A percentile compares a stretch with the other conserved stretches of the same genome.
phyloP scores from a whole-genome alignment of 805 yeast species.

The Priceomyces carsonii region DNA sequence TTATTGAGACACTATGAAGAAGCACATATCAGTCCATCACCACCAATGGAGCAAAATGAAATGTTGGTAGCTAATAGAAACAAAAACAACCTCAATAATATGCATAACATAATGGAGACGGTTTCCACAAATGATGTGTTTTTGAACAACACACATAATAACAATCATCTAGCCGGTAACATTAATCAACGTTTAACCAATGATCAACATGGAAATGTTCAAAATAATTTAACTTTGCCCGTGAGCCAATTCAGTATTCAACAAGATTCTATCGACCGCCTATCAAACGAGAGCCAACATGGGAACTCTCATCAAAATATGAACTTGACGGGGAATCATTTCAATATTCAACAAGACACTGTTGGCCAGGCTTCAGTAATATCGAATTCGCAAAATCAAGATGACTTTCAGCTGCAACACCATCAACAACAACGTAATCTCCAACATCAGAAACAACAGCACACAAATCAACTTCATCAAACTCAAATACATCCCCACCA shows the following conservation, averaged over 20 bases:
- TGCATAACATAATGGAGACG: constrained; percentile 74
- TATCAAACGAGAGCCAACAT: constrained; percentile 2
- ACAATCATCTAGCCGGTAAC: no score
- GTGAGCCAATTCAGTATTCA: constrained; percentile 23
- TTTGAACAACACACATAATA: constrained; percentile 46
- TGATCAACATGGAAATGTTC: constrained; percentile 4
- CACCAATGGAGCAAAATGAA: constrained; percentile 40
- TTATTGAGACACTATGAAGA: constrained; percentile 93
- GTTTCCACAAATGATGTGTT: constrained; percentile 94
- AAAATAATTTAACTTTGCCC: constrained; percentile 18
- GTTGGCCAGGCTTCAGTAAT: constrained; percentile 17
- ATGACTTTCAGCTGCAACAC: constrained; percentile 2
- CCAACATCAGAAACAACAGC: constrained; percentile 19
- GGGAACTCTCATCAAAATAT: constrained; percentile 12
- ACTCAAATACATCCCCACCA: constrained; percentile 14
- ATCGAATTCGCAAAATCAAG: constrained; percentile 6
- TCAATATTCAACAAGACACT: constrained; percentile 25
- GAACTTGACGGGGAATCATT: constrained; percentile 19
- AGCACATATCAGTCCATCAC: constrained; percentile 74
- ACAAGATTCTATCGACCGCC: constrained; percentile 19
- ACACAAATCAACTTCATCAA: constrained; percentile 11
- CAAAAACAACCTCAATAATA: constrained; percentile 38
- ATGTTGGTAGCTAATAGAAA: constrained; percentile 30
- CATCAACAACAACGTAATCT: constrained; percentile 12
- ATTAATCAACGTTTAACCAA: constrained; percentile 9